Conservation (phyloP, 306 rosid genomes). For the Fragaria ananassa region DNA sequence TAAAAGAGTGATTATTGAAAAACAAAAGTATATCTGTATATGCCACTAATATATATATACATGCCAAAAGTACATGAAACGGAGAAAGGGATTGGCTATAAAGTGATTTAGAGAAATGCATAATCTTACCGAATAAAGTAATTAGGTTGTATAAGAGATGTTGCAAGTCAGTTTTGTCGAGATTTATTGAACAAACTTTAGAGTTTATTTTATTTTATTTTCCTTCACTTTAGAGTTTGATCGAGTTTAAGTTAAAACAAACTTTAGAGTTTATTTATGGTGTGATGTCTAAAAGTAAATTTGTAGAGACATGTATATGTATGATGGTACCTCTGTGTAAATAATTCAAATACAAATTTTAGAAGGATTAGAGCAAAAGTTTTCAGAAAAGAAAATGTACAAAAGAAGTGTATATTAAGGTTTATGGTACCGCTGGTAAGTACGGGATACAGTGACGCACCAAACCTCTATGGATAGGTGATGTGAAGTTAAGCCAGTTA, state of each 20-base stretch:
- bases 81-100: background rate
- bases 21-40: background rate
- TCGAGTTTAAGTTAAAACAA: too few species aligned
- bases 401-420: background rate
- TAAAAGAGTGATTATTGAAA: background rate
- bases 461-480: background rate
- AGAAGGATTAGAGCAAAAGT: too few species aligned
- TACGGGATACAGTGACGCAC: conserved; percentile 1
- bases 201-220: too few species aligned
- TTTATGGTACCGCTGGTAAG: background rate
- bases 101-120: background rate
- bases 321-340: too few species aligned
- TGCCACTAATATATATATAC: background rate
- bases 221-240: too few species aligned
- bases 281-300: too few species aligned
- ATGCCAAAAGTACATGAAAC: background rate
- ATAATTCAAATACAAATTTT: too few species aligned
- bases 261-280: too few species aligned
- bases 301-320: too few species aligned
- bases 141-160: background rate
- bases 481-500: background rate
- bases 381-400: too few species aligned
- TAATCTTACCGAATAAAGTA: background rate
- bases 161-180: background rate
- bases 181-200: too few species aligned